Conservation (phyloP, 2,329 filamentous ascomycete species). For the Venturia nashicola region DNA sequence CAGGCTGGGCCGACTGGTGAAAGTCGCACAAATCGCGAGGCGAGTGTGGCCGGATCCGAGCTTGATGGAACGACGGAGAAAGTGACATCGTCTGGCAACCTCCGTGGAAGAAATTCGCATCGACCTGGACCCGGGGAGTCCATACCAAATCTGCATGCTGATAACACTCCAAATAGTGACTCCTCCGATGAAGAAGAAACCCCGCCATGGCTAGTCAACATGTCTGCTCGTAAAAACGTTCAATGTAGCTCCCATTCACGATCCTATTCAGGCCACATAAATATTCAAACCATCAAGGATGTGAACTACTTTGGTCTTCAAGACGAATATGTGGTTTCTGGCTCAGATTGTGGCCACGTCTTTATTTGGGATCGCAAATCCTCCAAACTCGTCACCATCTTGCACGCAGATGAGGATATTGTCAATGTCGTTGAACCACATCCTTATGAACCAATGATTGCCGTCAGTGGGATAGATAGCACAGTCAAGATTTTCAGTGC, state of each 20-base stretch:
- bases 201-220: background rate
- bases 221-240: constrained; percentile 37
- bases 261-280: constrained; percentile 52
- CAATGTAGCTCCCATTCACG: constrained; percentile 45
- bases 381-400: constrained; percentile 47
- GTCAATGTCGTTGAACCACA: constrained; percentile 52
- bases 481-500: constrained; percentile 58
- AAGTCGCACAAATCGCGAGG: background rate
- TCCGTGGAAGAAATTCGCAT: background rate
- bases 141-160: background rate
- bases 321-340: constrained; percentile 57
- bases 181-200: constrained; percentile 18
- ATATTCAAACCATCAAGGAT: constrained; percentile 56
- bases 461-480: constrained; percentile 54
- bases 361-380: constrained; percentile 60
- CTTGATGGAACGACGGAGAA: background rate
- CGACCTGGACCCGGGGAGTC: background rate
- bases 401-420: constrained; percentile 56
- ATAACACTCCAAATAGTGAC: constrained; percentile 9
- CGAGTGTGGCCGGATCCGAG: background rate
- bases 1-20: background rate
- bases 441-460: constrained; percentile 54
- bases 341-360: constrained; percentile 52
- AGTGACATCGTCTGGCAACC: background rate
- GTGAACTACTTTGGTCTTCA: constrained; percentile 56